Evolutionary conservation across 495 filamentous ascomycete species (phyloP), one percentile per base, ranked within the genome.

Genomic region (Podospora pseudopauciseta): DNA sequence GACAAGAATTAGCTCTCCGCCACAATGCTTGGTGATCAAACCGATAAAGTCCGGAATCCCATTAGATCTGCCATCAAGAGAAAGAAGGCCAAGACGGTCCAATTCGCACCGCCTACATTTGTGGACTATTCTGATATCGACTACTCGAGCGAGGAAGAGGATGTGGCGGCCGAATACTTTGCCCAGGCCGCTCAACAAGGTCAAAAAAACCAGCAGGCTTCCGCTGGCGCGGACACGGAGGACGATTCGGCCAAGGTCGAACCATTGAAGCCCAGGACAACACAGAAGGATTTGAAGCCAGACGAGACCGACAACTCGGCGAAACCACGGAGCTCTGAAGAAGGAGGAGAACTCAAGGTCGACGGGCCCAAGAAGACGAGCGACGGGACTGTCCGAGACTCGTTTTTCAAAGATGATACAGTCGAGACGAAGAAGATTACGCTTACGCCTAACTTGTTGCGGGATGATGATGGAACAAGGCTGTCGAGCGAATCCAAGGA

Each of bases 361-460:
- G 74, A 81, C 13, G 76, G 77, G 32, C 81, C 85, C 39, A 87
- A 83, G 78, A 89, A 89, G 71, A 92, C 92, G 34, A 88, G 90
- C 71, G 94, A 94, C 75, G 93, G 92, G 32, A 93, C 89, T 56
- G 83, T 96, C 23, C 86, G 94, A 66, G 93, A 97, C 75, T 96
- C 92, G 11, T 97, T 99, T 83, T 97, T 97, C 85, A 96, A 93
- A 78, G 95, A 98, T 69, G 95, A 99, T 71, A 91, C 88, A 32
- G 89, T 91, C 49, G 96, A 97, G 75, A 97, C 95, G 1, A 91
- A 94, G 78, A 99, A 99, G 82, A 97, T 99, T 69, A 96, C 93
- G 2, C 84, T 99, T 34, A 99, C 95, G 0, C 95, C 95, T 15
- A 96, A 94, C 69, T 82, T 99, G n/a, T 83, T 98, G 53, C 88